A percentile compares a stretch with the other conserved stretches of the same genome.
phyloP scores from a whole-genome alignment of 306 rosid species.

The Senna siamea region DNA sequence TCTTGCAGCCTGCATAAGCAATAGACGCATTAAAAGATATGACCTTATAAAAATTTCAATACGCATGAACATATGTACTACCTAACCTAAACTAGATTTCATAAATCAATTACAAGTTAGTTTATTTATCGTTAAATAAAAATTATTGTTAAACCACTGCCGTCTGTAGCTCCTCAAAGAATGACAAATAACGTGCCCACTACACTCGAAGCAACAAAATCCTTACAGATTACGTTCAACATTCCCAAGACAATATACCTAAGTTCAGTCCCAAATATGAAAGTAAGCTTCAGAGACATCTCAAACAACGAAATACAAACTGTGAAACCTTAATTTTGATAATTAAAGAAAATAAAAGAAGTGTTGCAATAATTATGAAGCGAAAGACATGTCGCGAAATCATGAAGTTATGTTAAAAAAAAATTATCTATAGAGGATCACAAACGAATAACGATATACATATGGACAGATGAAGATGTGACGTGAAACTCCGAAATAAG shows the following conservation, averaged over 20 bases:
- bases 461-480: background rate
- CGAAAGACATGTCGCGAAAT: background rate
- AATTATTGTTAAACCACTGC: background rate
- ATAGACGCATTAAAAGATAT: background rate
- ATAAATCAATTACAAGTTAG: background rate
- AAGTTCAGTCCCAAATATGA: background rate
- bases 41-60: constrained; percentile 5
- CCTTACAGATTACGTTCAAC: background rate
- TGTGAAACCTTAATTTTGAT: too few species aligned
- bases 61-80: too few species aligned
- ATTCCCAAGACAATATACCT: background rate
- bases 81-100: background rate
- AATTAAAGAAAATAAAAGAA: too few species aligned
- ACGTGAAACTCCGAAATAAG: background rate
- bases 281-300: background rate
- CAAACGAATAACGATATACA: background rate
- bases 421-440: background rate
- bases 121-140: background rate
- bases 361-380: too few species aligned
- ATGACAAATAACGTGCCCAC: background rate
- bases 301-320: too few species aligned
- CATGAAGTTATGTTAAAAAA: background rate
- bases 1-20: constrained; percentile 44
- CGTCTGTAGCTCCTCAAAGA: too few species aligned
- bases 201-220: background rate